Evolutionary conservation across 257 asterid species (phyloP), one percentile per base, ranked within the genome.

Genomic region (Solanum dulcamara): DNA sequence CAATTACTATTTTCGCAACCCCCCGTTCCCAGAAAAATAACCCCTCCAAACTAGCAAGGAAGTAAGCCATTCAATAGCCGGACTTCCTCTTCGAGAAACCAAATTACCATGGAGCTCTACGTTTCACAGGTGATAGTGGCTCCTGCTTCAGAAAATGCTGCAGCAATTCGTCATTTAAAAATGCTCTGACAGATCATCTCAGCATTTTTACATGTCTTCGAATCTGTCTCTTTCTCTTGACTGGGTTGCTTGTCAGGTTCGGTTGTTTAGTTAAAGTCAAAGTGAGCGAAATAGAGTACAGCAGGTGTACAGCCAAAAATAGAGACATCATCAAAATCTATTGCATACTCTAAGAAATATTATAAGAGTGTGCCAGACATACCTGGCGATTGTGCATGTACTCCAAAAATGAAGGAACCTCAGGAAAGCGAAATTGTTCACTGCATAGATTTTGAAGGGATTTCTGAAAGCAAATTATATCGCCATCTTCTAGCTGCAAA

Each of bases 371-470:
- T 66, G n/a, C 22, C 85, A 50, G 70, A 75, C 62, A 80, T 85
- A 92, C 98, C 94, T 91, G 96, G 71, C 93, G 92, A 87, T 89
- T 94, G 83, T 94, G 93, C 88, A 94, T 92, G 84, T 93, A 94
- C 59, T 93, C 93, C 88, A 94, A 84, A 91, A 93, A 94, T 80
- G 92, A 91, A 84, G 96, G 93, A 80, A 92, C 93, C 38, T 90
- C 90, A 70, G 94, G 96, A 85, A 90, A 93, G 33, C 92, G 94
- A 77, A 84, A 88, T 71, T 85, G 90, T 42, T 91, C 93, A 84
- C 85, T 87, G 60, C 79, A 82, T 85, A 84, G 90, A 88, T 88
- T 86, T 81, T 28, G 92, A 87, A 89, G 89, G 32, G 90, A 80
- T 85, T 90, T 94, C 86, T 93, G 98, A 84, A 94, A 90, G 92